Base-by-base conservation (phyloP, 768 basidiomycete genomes). In the Hypsizygus marmoreus region DNA sequence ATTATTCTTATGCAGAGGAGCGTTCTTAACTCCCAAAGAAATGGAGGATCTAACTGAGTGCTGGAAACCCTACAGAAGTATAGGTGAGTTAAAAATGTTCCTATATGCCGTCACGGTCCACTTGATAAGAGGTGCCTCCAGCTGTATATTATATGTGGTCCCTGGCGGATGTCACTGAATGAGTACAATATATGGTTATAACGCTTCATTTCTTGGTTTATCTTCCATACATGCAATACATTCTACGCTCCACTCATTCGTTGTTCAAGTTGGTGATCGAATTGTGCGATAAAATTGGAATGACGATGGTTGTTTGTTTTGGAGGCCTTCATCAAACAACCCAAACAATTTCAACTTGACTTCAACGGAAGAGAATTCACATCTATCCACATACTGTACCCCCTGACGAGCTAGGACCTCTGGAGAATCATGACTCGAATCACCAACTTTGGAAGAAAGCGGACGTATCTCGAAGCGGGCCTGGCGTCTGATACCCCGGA, bases 101-200 rank as follows among this genome's bases (percentile, higher is more conserved):
- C 29, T 9, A 30, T 30, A n/a, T 41, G 26, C n/a, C n/a, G n/a
- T 24, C 22, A 14, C 46, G 9, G 23, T 53, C 17, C 31, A 26
- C 30, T 33, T 17, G 13, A 43, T 43, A 5, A 43, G 41, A 13
- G 16, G n/a, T 31, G 30, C 41, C 29, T 32, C 32, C 52, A 87
- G 86, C 79, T 40, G 86, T 89, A 17, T 91, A 86, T 65, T 91
- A 89, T 66, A 92, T 91, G 88, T 94, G 91, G 91, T 79, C 86
- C 2, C 70, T 91, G 44, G 79, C 82, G 7, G 79, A 82, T 47
- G 64, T 60, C 22, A 40, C 51, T 39, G 37, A 43, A 17, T 42
- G 30, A 38, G 28, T n/a, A n/a, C n/a, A n/a, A n/a, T n/a, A n/a
- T n/a, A n/a, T n/a, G n/a, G n/a, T n/a, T n/a, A n/a, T n/a, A n/a